A percentile compares a stretch with the other conserved stretches of the same genome.
phyloP scores from a whole-genome alignment of 2,329 filamentous ascomycete species.

The Hypoxylon sp. region DNA sequence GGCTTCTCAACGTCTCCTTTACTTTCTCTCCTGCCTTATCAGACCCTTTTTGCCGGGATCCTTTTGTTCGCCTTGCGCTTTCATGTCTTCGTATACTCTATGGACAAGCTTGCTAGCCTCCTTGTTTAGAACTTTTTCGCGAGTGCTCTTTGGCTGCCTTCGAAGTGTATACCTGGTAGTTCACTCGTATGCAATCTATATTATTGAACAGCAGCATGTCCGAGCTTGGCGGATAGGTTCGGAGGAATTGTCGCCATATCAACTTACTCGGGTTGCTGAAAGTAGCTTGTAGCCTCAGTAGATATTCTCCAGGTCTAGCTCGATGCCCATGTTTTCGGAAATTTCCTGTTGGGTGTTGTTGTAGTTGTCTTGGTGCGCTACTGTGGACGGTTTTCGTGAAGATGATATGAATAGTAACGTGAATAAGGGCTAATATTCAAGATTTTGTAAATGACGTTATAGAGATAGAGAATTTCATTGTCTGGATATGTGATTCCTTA shows the following conservation, averaged over 20 bases:
- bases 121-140: constrained; percentile 12
- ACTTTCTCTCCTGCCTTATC: constrained; percentile 28
- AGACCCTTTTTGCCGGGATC: constrained; percentile 25
- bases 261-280: constrained; percentile 31
- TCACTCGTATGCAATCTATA: neutral
- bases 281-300: constrained; percentile 30
- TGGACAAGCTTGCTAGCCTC: constrained; percentile 15
- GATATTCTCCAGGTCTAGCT: constrained; percentile 26
- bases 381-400: neutral
- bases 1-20: constrained; percentile 26
- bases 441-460: neutral
- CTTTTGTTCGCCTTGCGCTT: constrained; percentile 12
- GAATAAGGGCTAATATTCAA: neutral
- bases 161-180: constrained; percentile 25
- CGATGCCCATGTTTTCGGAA: constrained; percentile 6
- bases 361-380: constrained; percentile 36
- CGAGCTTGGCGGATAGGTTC: neutral
- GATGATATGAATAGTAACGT: neutral
- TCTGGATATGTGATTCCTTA: neutral
- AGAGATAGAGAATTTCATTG: neutral
- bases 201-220: neutral
- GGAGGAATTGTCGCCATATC: neutral
- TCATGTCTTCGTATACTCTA: neutral
- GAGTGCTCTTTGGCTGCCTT: constrained; percentile 26
- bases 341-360: constrained; percentile 37